These are phyloP conservation scores for Diaporthe vaccinii DNA, from an alignment of 2,329 filamentous ascomycete genomes.

Conservation along the genomic window DNA sequence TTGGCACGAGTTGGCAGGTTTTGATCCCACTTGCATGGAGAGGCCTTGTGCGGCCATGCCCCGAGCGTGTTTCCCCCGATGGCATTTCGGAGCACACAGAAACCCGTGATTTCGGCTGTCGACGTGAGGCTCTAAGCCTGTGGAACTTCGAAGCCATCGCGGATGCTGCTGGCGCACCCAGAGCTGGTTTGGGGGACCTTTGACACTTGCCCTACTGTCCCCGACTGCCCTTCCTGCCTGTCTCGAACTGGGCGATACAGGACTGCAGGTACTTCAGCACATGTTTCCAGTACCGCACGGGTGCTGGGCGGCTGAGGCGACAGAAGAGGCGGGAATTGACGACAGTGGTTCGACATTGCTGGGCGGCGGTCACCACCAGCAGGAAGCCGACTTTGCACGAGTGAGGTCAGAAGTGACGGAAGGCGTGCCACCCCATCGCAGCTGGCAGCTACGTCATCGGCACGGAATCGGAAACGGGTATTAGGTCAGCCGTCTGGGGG, in stretches of 20 bases:
- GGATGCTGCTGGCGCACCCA: neutral
- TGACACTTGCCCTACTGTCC: neutral
- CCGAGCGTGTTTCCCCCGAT: neutral
- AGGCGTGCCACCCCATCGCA: conserved; percentile 37
- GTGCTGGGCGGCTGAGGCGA: neutral
- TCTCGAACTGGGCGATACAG: neutral
- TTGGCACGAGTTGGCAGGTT: conserved; percentile 38
- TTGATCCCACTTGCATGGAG: conserved; percentile 20
- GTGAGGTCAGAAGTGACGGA: conserved; percentile 41
- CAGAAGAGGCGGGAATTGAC: conserved; percentile 30
- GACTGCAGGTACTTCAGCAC: neutral
- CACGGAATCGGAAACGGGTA: neutral
- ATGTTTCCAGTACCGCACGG: neutral
- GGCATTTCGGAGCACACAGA: neutral
- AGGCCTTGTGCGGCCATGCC: conserved; percentile 18
- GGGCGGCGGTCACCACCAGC: conserved; percentile 13
- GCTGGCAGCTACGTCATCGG: conserved; percentile 37
- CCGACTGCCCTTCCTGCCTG: neutral
- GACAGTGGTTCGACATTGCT: conserved; percentile 31
- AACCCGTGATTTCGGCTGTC: neutral
- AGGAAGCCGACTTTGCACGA: conserved; percentile 22
- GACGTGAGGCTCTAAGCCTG: neutral
- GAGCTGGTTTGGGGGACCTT: neutral
- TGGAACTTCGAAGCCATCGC: conserved; percentile 29
- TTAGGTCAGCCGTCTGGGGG: conserved; percentile 13